These are phyloP conservation scores for Cryptosporidium viatorum DNA, from an alignment of 169 alveolate species.

Conservation along the genomic window DNA sequence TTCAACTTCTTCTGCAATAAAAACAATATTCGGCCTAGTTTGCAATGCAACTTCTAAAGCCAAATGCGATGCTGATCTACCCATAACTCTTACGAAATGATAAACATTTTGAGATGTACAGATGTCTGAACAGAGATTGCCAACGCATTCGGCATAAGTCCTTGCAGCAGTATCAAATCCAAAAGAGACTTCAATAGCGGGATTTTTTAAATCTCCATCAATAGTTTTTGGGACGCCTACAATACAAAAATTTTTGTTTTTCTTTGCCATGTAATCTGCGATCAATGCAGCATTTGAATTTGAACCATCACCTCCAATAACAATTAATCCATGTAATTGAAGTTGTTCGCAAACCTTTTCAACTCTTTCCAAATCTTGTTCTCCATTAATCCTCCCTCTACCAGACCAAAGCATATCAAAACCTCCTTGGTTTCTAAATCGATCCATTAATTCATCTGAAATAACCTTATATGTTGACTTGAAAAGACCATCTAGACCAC, in stretches of 20 bases:
- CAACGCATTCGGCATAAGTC: slow-evolving; percentile 94
- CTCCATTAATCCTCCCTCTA: slow-evolving; percentile 95
- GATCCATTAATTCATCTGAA: slow-evolving; percentile 90
- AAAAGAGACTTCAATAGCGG: slow-evolving; percentile 95
- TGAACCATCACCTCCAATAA: slow-evolving; percentile 99
- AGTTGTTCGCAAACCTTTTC: slow-evolving; percentile 88
- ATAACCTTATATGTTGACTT: slow-evolving; percentile 92
- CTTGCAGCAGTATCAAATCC: slow-evolving; percentile 99
- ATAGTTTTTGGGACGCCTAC: slow-evolving; percentile 99
- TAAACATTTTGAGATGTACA: slow-evolving; percentile 91
- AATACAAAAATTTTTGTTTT: slow-evolving; percentile 84
- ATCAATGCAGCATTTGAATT: slow-evolving; percentile 98
- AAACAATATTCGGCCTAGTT: slow-evolving; percentile 93
- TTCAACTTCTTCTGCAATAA: slow-evolving; percentile 95
- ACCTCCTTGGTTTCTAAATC: slow-evolving; percentile 97
- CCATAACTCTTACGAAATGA: slow-evolving; percentile 98
- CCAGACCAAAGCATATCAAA: slow-evolving; percentile 99
- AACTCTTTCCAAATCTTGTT: slow-evolving; percentile 90
- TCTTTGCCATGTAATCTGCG: slow-evolving; percentile 93
- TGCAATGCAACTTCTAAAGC: slow-evolving; percentile 96
- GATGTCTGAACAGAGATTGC: slow-evolving; percentile 93
- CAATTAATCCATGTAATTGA: slow-evolving; percentile 95
- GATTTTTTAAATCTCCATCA: slow-evolving; percentile 97
- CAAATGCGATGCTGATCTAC: slow-evolving; percentile 98
- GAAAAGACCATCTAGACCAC: slow-evolving; percentile 95